Base-by-base conservation (phyloP, 1,139 yeast species). In the Candida neerlandica region DNA sequence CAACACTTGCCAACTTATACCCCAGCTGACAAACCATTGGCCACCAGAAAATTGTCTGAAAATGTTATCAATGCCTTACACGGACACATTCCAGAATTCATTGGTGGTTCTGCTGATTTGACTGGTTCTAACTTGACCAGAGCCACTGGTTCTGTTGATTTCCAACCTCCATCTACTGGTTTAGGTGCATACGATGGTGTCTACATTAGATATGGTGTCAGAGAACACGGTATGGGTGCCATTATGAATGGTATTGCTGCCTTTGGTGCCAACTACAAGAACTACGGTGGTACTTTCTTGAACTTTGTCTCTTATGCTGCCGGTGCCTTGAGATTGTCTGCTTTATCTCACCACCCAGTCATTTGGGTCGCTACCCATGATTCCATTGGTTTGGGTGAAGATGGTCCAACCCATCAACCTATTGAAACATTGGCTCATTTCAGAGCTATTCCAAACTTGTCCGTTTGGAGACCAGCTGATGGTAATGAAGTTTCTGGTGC, bases 141-240 rank as follows among this genome's bases (percentile, higher is more conserved):
- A 81, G 83, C 96, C 78, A 69, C 81, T 65, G 86, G 78, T 54
- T 89, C 96, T 54, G 82, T 82, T 59, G 97, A 94, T 73, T 94
- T 92, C 95, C 98, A 94, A 81, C 91, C 95, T 54, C 90, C 94
- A 50, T 66, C 84, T 53, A 77, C 92, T 58, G 85, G 84, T 47
- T 78, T 90, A 59, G 99, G 99, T 75, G 84, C 84, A 69, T 92
- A 86, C 79, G 59, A 83, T 54, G 99, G 99, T 70, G 87, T 97
- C 71, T 94, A 94, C 80, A 82, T 94, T 72, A 88, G 98, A 79
- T 94, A 88, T 72, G 99, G 99, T 84, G 97, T 94, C 58, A 89
- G 99, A 77, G 99, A 94, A 80, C 99, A 95, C 77, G 99, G 91
- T 74, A 92, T 94, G 98, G 97, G 97, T 77, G 98, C 98, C 59